A percentile compares a stretch with the other conserved stretches of the same genome.
phyloP scores from a whole-genome alignment of 176 grass and related monocot species.

The Raddia distichophylla region DNA sequence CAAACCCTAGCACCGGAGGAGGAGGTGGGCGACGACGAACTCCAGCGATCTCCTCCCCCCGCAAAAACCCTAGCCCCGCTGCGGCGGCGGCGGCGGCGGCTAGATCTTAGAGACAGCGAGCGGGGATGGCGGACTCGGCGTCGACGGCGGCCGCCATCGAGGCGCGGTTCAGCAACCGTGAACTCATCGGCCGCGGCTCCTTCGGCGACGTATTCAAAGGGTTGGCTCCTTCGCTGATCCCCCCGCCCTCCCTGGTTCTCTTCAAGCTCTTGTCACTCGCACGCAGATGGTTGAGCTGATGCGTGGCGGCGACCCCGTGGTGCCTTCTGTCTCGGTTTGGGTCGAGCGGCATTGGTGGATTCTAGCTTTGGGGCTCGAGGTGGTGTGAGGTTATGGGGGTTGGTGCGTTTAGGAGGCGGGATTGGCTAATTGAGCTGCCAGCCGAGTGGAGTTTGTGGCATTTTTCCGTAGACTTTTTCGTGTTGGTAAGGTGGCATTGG shows the following conservation, averaged over 20 bases:
- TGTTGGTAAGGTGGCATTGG: conserved; percentile 30
- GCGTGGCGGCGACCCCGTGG: neutral
- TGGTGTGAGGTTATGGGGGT: neutral
- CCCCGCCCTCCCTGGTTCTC: neutral
- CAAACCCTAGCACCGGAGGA: conserved; percentile 37
- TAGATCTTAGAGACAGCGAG: conserved; percentile 33
- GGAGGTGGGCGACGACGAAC: conserved; percentile 4
- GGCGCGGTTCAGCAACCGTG: conserved; percentile 74
- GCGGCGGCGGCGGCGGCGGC: neutral
- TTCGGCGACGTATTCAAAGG: conserved; percentile 98
- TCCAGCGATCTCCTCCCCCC: conserved; percentile 22
- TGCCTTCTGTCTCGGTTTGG: conserved; percentile 20
- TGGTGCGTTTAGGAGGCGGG: conserved; percentile 8
- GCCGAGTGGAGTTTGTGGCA: conserved; percentile 17
- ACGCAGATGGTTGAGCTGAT: conserved; percentile 32
- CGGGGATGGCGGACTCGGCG: conserved; percentile 64
- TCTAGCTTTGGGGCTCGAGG: neutral
- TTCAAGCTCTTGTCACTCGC: neutral
- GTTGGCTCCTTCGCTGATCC: conserved; percentile 33
- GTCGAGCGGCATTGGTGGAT: conserved; percentile 42
- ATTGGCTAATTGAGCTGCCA: conserved; percentile 31
- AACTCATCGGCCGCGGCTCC: conserved; percentile 83
- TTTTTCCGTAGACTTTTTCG: neutral
- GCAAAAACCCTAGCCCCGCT: conserved; percentile 22
- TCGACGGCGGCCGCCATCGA: conserved; percentile 78